These are phyloP conservation scores for Endotrypanum monterogeii DNA, from an alignment of 208 protist genomes.

Conservation along the genomic window DNA sequence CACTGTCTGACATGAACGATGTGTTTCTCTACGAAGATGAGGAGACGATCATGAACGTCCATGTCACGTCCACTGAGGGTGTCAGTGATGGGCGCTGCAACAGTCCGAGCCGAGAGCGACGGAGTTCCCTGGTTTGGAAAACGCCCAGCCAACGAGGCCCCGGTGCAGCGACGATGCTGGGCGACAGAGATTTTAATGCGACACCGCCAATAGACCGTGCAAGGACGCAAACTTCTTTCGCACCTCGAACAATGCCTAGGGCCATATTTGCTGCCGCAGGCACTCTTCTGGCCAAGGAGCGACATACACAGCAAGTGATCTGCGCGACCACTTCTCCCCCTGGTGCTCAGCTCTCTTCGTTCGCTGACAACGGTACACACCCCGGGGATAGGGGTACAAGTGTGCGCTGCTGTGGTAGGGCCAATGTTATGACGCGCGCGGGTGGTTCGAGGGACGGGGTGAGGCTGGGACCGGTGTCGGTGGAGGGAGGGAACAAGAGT, in stretches of 20 bases:
- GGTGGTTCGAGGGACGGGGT: background rate
- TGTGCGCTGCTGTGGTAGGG: background rate
- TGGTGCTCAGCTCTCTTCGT: background rate
- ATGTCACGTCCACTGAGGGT: background rate
- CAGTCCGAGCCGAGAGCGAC: constrained; percentile 14
- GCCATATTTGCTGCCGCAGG: background rate
- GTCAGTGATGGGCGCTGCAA: background rate
- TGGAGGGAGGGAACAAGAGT: background rate
- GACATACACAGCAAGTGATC: constrained; percentile 1
- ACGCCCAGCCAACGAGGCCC: constrained; percentile 22
- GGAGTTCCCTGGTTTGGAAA: constrained; percentile 35
- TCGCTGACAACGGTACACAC: background rate
- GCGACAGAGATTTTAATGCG: constrained; percentile 15
- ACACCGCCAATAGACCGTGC: constrained; percentile 32
- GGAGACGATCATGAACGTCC: background rate
- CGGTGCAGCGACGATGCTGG: background rate
- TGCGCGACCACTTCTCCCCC: background rate
- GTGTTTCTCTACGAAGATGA: constrained; percentile 63
- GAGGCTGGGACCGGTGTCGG: background rate
- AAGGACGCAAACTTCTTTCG: constrained; percentile 17
- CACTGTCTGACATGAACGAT: constrained; percentile 44
- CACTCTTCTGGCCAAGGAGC: background rate
- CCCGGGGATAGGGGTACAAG: background rate
- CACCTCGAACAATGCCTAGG: background rate
- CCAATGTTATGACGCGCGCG: background rate